Evolutionary conservation across 257 asterid species (phyloP).

Genomic region (Prunella vulgaris): DNA sequence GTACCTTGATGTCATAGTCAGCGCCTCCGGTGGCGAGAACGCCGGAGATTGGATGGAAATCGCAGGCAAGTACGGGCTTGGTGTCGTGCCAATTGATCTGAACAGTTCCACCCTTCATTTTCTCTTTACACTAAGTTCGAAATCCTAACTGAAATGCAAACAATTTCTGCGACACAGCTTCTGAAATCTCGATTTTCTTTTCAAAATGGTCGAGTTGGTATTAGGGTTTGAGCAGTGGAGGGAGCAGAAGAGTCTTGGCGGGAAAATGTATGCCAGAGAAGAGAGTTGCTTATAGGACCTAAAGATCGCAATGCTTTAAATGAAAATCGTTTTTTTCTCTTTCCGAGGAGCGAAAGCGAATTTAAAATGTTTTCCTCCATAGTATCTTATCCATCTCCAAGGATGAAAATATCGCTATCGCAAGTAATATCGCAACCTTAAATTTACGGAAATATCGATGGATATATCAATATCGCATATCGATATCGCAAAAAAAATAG

Average conservation of each 20-base stretch:
- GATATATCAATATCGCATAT: no score
- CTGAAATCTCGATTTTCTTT: background rate
- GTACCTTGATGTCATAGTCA: conserved; percentile 87
- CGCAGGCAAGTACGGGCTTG: conserved; percentile 86
- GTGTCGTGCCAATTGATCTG: conserved; percentile 96
- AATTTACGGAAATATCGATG: no score
- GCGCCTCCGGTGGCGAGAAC: conserved; percentile 94
- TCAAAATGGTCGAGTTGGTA: background rate
- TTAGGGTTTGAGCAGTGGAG: conserved; percentile 26
- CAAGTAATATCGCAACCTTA: no score
- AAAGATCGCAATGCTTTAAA: no score
- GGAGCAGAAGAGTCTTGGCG: conserved; percentile 24
- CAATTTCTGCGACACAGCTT: background rate
- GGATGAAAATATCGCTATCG: no score
- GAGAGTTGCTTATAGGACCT: background rate
- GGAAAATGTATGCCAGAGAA: conserved; percentile 17
- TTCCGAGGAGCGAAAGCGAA: no score
- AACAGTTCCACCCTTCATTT: conserved; percentile 83
- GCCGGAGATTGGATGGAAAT: conserved; percentile 71
- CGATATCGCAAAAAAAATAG: no score
- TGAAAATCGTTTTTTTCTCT: background rate
- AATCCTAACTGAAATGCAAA: background rate
- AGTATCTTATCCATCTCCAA: no score
- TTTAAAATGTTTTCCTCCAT: no score
- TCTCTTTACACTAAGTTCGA: background rate